Evolutionary conservation across 148 eudicot genomes (phyloP).

Genomic region (Camellia lanceoleosa): DNA sequence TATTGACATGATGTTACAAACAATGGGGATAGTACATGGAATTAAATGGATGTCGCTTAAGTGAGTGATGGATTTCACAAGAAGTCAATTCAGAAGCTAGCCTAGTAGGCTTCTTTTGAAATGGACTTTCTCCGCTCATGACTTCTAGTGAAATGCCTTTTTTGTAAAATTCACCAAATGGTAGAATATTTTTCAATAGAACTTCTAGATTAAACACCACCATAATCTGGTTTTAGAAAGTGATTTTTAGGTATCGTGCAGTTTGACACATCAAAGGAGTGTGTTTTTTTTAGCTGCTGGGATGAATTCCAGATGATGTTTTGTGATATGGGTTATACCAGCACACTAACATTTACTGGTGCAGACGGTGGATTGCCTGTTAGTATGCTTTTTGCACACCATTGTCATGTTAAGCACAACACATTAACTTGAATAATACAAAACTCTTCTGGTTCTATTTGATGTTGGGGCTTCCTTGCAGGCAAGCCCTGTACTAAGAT

Average conservation of each 20-base stretch:
- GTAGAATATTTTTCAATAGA: no score
- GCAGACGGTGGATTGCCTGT: constrained; percentile 67
- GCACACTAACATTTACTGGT: constrained; percentile 43
- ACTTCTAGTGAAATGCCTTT: no score
- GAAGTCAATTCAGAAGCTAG: no score
- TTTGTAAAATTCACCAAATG: no score
- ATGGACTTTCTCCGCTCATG: no score
- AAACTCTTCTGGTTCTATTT: constrained; percentile 3
- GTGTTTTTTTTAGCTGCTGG: constrained; percentile 61
- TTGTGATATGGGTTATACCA: constrained; percentile 62
- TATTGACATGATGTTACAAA: no score
- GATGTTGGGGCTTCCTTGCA: constrained; percentile 16
- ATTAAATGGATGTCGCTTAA: no score
- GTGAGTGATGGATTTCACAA: no score
- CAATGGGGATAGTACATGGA: no score
- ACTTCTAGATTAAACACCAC: no score
- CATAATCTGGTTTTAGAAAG: constrained; percentile 54
- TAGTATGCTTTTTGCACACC: constrained; percentile 16
- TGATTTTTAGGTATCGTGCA: constrained; percentile 64
- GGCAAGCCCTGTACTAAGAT: constrained; percentile 64
- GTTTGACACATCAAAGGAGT: constrained; percentile 65
- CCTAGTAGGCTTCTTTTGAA: no score
- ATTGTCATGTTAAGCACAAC: neutral
- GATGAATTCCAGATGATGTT: constrained; percentile 68
- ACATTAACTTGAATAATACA: neutral